Evolutionary conservation across 2,329 filamentous ascomycete species (phyloP).

Genomic region (Trichothecium sympodiale): DNA sequence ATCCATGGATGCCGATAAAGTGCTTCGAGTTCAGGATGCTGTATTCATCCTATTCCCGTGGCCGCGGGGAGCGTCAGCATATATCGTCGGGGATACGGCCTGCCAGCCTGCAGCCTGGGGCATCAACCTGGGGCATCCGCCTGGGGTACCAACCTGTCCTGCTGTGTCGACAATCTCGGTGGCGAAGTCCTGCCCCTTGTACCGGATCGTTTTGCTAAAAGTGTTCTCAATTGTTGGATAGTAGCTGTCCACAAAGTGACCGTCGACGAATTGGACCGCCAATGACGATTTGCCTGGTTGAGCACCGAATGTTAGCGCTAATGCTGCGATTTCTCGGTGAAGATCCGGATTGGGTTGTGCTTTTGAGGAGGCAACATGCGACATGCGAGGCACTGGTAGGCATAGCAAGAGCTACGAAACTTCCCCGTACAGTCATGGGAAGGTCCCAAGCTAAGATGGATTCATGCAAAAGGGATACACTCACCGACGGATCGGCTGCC

Average conservation of each 20-base stretch:
- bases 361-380: neutral
- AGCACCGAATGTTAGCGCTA: neutral
- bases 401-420: no score
- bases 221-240: constrained; percentile 99
- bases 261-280: constrained; percentile 93
- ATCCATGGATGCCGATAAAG: constrained; percentile 97
- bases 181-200: constrained; percentile 84
- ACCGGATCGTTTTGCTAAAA: constrained; percentile 89
- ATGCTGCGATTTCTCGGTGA: neutral
- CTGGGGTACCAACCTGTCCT: constrained; percentile 56
- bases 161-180: constrained; percentile 98
- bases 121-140: neutral
- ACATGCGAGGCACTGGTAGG: no score
- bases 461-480: constrained; percentile 10
- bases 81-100: neutral
- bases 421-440: no score
- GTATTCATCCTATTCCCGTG: constrained; percentile 61
- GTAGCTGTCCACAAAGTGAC: constrained; percentile 97
- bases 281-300: constrained; percentile 91
- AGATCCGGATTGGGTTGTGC: no score
- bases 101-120: neutral
- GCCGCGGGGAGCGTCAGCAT: no score
- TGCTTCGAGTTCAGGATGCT: constrained; percentile 97
- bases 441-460: no score
- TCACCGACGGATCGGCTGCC: constrained; percentile 76